phyloP scores from a whole-genome alignment of 2,329 filamentous ascomycete species.

The Capronia americana region DNA sequence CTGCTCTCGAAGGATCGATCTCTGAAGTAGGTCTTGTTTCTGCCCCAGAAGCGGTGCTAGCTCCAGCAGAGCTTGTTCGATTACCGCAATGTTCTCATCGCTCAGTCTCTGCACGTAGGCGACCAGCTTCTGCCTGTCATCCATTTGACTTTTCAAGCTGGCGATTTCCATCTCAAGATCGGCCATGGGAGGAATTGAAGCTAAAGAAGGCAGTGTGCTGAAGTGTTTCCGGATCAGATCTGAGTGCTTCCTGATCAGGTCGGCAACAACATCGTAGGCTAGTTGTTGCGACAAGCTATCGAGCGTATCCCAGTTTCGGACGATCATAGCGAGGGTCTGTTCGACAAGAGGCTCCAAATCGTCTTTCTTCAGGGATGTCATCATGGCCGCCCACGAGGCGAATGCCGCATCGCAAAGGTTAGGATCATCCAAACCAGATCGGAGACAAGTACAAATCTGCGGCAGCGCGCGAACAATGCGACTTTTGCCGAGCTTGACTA shows the following conservation, averaged over 20 bases:
- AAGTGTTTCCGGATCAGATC: slow-evolving; percentile 69
- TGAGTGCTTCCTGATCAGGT: slow-evolving; percentile 69
- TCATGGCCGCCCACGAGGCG: slow-evolving; percentile 80
- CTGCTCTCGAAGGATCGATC: slow-evolving; percentile 80
- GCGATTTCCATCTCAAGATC: slow-evolving; percentile 71
- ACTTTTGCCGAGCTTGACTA: slow-evolving; percentile 77
- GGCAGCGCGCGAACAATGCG: slow-evolving; percentile 81
- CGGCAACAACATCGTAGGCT: slow-evolving; percentile 68
- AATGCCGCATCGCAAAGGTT: slow-evolving; percentile 81
- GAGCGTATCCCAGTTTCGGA: slow-evolving; percentile 77
- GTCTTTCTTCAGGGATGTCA: slow-evolving; percentile 74
- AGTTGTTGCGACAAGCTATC: slow-evolving; percentile 64
- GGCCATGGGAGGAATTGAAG: slow-evolving; percentile 70
- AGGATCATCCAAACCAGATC: slow-evolving; percentile 78
- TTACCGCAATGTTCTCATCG: slow-evolving; percentile 86
- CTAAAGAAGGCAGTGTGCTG: slow-evolving; percentile 78
- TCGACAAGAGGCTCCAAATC: slow-evolving; percentile 82
- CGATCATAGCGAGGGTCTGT: slow-evolving; percentile 86
- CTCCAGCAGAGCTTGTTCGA: slow-evolving; percentile 79
- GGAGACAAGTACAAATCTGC: slow-evolving; percentile 87
- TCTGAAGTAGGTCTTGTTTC: slow-evolving; percentile 80
- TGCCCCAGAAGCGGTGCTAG: slow-evolving; percentile 73
- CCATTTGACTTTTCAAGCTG: slow-evolving; percentile 68
- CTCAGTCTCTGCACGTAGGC: slow-evolving; percentile 75
- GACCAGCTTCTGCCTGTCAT: slow-evolving; percentile 69